These are phyloP conservation scores for Phyllosticta citrichinensis DNA, from an alignment of 2,329 filamentous ascomycete genomes.

Conservation along the genomic window DNA sequence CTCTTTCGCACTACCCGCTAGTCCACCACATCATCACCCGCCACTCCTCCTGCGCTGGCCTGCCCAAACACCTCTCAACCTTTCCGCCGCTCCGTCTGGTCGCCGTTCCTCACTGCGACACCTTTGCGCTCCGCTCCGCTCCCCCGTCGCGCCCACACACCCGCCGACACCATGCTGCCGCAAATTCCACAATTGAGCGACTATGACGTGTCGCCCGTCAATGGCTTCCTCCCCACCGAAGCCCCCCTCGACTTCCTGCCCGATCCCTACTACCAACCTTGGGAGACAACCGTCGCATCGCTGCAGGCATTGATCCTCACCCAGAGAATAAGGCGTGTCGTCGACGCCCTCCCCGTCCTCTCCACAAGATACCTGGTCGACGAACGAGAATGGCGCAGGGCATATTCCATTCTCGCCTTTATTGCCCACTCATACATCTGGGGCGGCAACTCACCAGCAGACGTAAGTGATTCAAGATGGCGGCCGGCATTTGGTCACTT, in stretches of 20 bases:
- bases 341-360: conserved; percentile 74
- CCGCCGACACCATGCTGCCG: conserved; percentile 4
- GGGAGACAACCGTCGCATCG: conserved; percentile 80
- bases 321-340: conserved; percentile 67
- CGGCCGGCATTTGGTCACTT: background rate
- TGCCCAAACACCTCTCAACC: background rate
- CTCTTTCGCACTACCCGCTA: background rate
- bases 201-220: conserved; percentile 33
- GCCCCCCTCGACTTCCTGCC: conserved; percentile 71
- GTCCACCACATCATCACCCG: background rate
- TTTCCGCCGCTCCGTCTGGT: background rate
- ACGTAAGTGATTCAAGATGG: conserved; percentile 41
- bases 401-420: conserved; percentile 70
- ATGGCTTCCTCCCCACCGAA: conserved; percentile 81
- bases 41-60: background rate
- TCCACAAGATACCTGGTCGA: conserved; percentile 72
- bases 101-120: background rate
- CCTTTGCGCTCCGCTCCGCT: background rate
- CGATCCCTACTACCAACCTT: conserved; percentile 87
- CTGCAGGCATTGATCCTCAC: conserved; percentile 80
- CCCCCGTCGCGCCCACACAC: background rate
- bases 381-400: conserved; percentile 83
- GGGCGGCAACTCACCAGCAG: conserved; percentile 65
- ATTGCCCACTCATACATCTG: conserved; percentile 82
- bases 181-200: conserved; percentile 9